These are phyloP conservation scores for Cladosporium sphaerospermum DNA, from an alignment of 2,329 filamentous ascomycete species.

Conservation along the genomic window DNA sequence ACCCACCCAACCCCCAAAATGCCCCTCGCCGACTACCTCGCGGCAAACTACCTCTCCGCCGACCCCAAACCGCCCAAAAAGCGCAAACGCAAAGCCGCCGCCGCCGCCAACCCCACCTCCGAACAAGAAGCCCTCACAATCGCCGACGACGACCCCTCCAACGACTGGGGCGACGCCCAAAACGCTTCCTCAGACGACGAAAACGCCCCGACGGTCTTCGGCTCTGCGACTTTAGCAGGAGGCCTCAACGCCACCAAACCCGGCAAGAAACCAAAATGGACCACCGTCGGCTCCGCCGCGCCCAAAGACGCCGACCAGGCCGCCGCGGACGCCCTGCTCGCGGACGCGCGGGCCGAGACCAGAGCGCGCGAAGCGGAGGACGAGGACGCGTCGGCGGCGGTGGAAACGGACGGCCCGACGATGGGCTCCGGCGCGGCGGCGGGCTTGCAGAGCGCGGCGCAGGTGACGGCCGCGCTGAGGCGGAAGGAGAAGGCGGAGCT, in stretches of 20 bases:
- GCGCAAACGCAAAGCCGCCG: conserved; percentile 42
- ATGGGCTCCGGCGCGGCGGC: conserved; percentile 88
- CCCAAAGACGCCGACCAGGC: conserved; percentile 51
- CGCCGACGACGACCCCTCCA: conserved; percentile 50
- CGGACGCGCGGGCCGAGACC: conserved; percentile 29
- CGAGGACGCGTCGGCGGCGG: conserved; percentile 40
- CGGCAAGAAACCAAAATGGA: conserved; percentile 80
- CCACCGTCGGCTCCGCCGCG: conserved; percentile 53
- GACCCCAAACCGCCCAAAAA: conserved; percentile 51
- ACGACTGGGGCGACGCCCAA: conserved; percentile 42
- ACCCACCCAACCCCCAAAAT: conserved; percentile 31
- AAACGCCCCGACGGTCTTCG: conserved; percentile 43
- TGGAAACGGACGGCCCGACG: conserved; percentile 47
- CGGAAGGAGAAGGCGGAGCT: conserved; percentile 61
- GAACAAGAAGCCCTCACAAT: conserved; percentile 35
- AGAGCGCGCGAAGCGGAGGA: conserved; percentile 26
- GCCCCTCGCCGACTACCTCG: conserved; percentile 76
- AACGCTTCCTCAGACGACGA: conserved; percentile 47
- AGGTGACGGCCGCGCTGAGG: conserved; percentile 55
- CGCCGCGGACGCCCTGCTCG: conserved; percentile 49
- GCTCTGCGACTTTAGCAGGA: conserved; percentile 49
- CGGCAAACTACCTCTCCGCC: conserved; percentile 79
- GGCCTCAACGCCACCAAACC: conserved; percentile 23
- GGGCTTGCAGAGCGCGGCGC: conserved; percentile 75
- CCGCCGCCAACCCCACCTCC: conserved; percentile 18